phyloP scores from a whole-genome alignment of 1,139 yeast genomes.

The Blastobotrys malaysiensis region DNA sequence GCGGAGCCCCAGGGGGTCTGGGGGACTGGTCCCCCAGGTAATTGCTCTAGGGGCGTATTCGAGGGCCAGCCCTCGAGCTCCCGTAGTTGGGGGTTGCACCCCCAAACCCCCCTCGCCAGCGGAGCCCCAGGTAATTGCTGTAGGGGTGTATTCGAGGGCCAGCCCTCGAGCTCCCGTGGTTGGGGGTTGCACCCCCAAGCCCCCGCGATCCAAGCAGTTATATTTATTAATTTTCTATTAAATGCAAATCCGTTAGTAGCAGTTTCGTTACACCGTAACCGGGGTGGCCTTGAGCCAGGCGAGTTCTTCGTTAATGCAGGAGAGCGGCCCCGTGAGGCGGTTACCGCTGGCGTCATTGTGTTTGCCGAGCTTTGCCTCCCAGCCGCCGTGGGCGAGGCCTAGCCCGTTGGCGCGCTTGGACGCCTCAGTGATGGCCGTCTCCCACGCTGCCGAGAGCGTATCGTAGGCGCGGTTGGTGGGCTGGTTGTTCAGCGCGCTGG shows the following conservation, averaged over 20 bases:
- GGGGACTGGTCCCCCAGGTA: too few species aligned
- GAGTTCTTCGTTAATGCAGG: slow-evolving; percentile 23
- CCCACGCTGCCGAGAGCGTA: slow-evolving; percentile 75
- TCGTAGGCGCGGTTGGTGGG: slow-evolving; percentile 70
- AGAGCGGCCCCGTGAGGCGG: slow-evolving; percentile 20
- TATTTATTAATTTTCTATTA: neutral
- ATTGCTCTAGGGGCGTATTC: too few species aligned
- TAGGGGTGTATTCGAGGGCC: too few species aligned
- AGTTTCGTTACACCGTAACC: neutral
- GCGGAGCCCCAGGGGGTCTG: too few species aligned
- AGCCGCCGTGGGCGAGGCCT: slow-evolving; percentile 45
- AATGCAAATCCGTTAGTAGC: neutral
- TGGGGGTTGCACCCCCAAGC: too few species aligned
- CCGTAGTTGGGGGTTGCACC: too few species aligned
- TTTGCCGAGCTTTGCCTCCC: slow-evolving; percentile 50
- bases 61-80: too few species aligned
- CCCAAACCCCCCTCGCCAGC: too few species aligned
- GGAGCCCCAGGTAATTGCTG: too few species aligned
- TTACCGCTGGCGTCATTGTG: slow-evolving; percentile 55
- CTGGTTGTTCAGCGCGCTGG: slow-evolving; percentile 66
- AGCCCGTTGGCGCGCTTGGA: slow-evolving; percentile 34
- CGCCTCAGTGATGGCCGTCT: slow-evolving; percentile 51
- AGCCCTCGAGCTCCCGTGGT: too few species aligned
- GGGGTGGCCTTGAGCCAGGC: slow-evolving; percentile 18
- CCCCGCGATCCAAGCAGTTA: neutral